Base-by-base conservation (phyloP, 2,329 filamentous ascomycete genomes). In the Chaetothyriales sp. region DNA sequence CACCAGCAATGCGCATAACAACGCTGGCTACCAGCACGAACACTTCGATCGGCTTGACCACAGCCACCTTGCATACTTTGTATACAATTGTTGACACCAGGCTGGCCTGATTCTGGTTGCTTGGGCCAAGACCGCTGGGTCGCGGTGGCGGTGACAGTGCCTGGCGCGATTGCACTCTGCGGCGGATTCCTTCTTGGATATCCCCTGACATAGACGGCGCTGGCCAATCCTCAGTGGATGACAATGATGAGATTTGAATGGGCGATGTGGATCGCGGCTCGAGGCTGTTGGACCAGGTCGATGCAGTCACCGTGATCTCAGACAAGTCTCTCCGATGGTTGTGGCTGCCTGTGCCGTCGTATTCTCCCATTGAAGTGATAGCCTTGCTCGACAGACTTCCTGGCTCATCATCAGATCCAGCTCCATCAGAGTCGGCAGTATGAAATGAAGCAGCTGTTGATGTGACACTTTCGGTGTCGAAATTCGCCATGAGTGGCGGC, bases 21-120 rank as follows among this genome's bases (percentile, higher is more conserved):
- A 95, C 86, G 51, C 80, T 80, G 3, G 95, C 75, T 74, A 95
- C 88, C 43, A 94, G 71, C 22, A 79, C 74, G 36, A 94, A 77
- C 1, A 94, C 75, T 59, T 89, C 80, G 32, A 82, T 78, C 0
- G 89, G 87, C n/a, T 87, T 87, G 0, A 84, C 80, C 12, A 95
- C 70, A 3, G 94, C 74, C 26, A 92, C 75, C 48, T 85, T 80
- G 55, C 78, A 81, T 0, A 87, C 88, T 66, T 86, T 89, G 51
- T 82, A 78, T 22, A 94, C 75, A 26, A 94, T 76, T 2, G 80
- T 76, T 48, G 78, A 70, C 1, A 79, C 77, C 26, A 83, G 69
- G 44, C 74, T 70, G 49, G 73, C 71, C 32, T 75, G 68, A 0
- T 71, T 7, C 64, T 36, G 68, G 62, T 51, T 32, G 28, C 28